Base-by-base conservation (phyloP, 1,284 basidiomycete species). In the Flammula alnicola region DNA sequence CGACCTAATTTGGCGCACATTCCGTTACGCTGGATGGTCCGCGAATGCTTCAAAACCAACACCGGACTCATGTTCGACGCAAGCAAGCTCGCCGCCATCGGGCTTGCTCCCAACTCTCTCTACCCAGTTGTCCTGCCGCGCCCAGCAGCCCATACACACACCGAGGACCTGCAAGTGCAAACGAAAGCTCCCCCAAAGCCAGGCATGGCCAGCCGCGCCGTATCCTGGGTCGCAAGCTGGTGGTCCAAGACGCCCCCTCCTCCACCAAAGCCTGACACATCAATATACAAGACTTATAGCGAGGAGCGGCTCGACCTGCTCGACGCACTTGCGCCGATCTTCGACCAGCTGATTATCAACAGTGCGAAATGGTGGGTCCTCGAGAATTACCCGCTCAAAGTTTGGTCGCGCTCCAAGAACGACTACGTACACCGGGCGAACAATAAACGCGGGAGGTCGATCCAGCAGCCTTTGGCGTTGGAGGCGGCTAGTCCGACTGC, bases 41-140 rank as follows among this genome's bases (percentile, higher is more conserved):
- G 64, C 45, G 68, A 83, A 62, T 76, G 76, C 58, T 79, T 81
- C 69, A 65, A 64, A 33, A 58, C 61, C 6, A 58, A 67, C 23
- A 66, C 61, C 22, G 68, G 68, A 4, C 70, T 72, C 49, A 57
- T 67, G 54, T 70, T 72, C 57, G 44, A 67, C 33, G 39, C 58
- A 7, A 61, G 61, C 0, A 49, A 56, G 4, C 61, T 76, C 16
- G 56, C 57, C n/a, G 58, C 57, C 2, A 59, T 76, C 42, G 60
- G 69, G 1, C 53, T 75, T 8, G 65, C 72, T 35, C 71, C 67
- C 2, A 42, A 51, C 2, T 45, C 54, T 0, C 54, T 73, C 10
- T 74, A 67, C 42, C 70, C 72, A 3, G 44, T 59, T 14, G 67
- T 71, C 35, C 50, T 47, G 16, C 57, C 61, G n/a, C 67, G 65